Conservation (phyloP, 176 grass and related monocot genomes). For the Dendrocalamus sinicus region DNA sequence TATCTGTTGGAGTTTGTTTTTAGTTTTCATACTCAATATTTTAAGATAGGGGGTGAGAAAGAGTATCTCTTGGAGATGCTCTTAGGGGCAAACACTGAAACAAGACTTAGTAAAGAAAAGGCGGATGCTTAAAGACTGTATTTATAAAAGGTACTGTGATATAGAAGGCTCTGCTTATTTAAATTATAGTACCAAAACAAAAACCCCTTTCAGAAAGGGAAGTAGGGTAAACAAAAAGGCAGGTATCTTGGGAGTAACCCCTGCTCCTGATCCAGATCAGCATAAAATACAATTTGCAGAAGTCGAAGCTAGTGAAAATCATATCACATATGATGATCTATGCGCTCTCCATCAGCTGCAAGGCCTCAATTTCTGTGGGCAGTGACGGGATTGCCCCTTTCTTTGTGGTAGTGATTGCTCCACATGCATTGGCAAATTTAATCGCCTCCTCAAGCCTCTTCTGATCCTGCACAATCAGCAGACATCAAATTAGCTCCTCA, state of each 20-base stretch:
- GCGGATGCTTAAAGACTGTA: slow-evolving; percentile 28
- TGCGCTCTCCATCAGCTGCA: slow-evolving; percentile 58
- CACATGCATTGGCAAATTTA: slow-evolving; percentile 79
- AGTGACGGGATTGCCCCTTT: slow-evolving; percentile 91
- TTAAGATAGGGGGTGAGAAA: no score
- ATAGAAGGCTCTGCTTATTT: slow-evolving; percentile 56
- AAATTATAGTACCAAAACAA: slow-evolving; percentile 47
- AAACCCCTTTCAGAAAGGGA: slow-evolving; percentile 36
- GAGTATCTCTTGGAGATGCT: no score
- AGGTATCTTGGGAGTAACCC: slow-evolving; percentile 35
- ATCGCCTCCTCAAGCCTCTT: slow-evolving; percentile 64
- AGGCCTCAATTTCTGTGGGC: slow-evolving; percentile 58
- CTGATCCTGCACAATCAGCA: slow-evolving; percentile 65
- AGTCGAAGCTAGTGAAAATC: slow-evolving; percentile 40
- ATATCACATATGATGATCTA: slow-evolving; percentile 31
- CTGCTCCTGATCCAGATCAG: slow-evolving; percentile 51
- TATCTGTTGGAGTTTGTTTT: no score
- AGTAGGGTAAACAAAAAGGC: slow-evolving; percentile 42
- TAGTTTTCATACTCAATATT: no score
- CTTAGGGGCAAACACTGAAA: not conserved
- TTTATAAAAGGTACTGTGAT: slow-evolving; percentile 19
- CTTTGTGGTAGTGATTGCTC: slow-evolving; percentile 83
- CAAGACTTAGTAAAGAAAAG: not conserved
- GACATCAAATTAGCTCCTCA: not conserved
- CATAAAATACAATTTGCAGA: slow-evolving; percentile 53